Evolutionary conservation across 768 basidiomycete genomes (phyloP).

Genomic region (Naganishia kalamii): DNA sequence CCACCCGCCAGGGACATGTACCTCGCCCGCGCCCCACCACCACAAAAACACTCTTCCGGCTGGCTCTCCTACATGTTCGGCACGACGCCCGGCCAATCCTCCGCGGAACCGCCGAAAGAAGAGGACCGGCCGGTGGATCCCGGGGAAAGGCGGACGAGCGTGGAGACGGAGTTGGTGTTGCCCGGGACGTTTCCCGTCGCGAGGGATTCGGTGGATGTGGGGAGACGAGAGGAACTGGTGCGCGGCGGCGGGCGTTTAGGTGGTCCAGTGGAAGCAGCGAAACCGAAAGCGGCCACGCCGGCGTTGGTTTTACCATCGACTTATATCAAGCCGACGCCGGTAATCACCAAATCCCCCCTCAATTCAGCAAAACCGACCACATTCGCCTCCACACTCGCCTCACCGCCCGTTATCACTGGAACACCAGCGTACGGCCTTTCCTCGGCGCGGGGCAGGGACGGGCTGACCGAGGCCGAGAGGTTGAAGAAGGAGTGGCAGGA

Average conservation of each 20-base stretch:
- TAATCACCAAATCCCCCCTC: neutral
- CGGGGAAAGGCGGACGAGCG: neutral
- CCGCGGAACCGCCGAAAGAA: neutral
- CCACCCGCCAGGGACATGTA: neutral
- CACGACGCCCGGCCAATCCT: neutral
- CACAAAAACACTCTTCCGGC: neutral
- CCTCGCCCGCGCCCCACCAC: slow-evolving; percentile 11
- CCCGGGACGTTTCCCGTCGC: neutral
- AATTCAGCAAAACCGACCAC: neutral
- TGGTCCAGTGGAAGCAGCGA: neutral
- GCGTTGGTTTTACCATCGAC: slow-evolving; percentile 8
- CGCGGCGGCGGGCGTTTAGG: neutral
- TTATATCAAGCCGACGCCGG: neutral
- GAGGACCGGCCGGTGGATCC: neutral
- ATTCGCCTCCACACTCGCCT: slow-evolving; percentile 8
- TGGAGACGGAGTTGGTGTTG: neutral
- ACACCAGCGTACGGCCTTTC: slow-evolving; percentile 14
- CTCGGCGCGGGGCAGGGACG: slow-evolving; percentile 22
- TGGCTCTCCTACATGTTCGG: slow-evolving; percentile 1
- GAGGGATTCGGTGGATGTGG: neutral
- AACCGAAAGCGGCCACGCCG: neutral
- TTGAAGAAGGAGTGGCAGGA: slow-evolving; percentile 63
- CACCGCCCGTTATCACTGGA: slow-evolving; percentile 10
- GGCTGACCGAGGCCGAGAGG: slow-evolving; percentile 55
- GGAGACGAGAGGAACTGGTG: neutral